Evolutionary conservation across 2,329 filamentous ascomycete genomes (phyloP).

Genomic region (Alternaria sp.): DNA sequence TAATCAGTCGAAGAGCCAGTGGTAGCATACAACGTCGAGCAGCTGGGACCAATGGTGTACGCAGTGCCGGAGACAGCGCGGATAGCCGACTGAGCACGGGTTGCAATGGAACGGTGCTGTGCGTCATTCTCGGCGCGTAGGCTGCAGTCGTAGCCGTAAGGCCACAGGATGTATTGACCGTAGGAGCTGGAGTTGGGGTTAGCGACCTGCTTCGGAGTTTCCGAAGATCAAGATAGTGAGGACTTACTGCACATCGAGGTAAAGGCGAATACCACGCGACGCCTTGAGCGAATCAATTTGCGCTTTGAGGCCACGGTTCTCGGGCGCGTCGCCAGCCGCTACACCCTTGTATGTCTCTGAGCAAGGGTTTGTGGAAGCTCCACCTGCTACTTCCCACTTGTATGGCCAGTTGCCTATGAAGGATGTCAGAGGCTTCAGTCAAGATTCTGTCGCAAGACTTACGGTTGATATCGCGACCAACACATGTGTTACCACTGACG

Average conservation of each 20-base stretch:
- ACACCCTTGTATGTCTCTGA: slow-evolving; percentile 50
- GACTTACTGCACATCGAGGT: slow-evolving; percentile 71
- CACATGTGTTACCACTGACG: slow-evolving; percentile 41
- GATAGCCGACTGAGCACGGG: slow-evolving; percentile 61
- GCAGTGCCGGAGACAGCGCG: slow-evolving; percentile 61
- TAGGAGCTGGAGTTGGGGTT: slow-evolving; percentile 14
- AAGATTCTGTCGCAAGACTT: background rate
- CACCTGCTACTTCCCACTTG: slow-evolving; percentile 47
- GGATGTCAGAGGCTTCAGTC: background rate
- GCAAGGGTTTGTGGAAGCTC: slow-evolving; percentile 50
- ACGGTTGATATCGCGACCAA: slow-evolving; percentile 52
- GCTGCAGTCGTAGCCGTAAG: slow-evolving; percentile 67
- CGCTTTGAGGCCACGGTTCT: slow-evolving; percentile 53
- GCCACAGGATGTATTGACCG: slow-evolving; percentile 53
- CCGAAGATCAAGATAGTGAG: too few relatives aligned
- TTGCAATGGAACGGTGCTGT: slow-evolving; percentile 61
- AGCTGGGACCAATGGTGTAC: slow-evolving; percentile 60
- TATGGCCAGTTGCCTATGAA: slow-evolving; percentile 46
- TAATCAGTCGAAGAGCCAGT: slow-evolving; percentile 58
- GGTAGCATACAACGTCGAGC: slow-evolving; percentile 68
- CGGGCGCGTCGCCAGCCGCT: slow-evolving; percentile 44
- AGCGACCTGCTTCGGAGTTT: background rate
- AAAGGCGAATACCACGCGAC: slow-evolving; percentile 64
- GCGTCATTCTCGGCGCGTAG: slow-evolving; percentile 58
- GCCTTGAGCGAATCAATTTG: slow-evolving; percentile 53